Conservation (phyloP, 768 basidiomycete species). For the Termitomyces sp. region DNA sequence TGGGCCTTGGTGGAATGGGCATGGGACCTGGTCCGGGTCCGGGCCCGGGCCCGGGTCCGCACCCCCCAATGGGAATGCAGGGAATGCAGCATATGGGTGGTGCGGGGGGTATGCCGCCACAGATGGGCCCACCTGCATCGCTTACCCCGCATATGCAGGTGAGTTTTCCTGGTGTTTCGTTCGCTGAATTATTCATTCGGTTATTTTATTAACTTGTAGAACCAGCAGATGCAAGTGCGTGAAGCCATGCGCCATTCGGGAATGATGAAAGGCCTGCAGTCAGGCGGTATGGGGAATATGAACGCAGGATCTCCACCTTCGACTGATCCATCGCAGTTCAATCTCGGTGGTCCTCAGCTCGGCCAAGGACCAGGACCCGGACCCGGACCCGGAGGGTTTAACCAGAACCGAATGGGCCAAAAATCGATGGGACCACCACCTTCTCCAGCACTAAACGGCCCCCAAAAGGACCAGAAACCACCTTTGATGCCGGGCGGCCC, state of each 20-base stretch:
- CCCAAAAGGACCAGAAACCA: constrained; percentile 24
- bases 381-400: constrained; percentile 9
- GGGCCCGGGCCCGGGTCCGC: constrained; percentile 6
- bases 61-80: constrained; percentile 17
- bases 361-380: constrained; percentile 19
- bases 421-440: constrained; percentile 50
- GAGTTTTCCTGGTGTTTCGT: not conserved
- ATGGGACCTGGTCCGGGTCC: constrained; percentile 8
- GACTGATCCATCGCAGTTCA: constrained; percentile 39
- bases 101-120: constrained; percentile 28
- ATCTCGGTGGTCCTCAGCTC: constrained; percentile 24
- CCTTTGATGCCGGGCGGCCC: not conserved
- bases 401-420: constrained; percentile 26
- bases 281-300: constrained; percentile 23
- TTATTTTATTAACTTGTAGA: constrained; percentile 2
- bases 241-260: constrained; percentile 26
- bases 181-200: not conserved
- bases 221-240: constrained; percentile 18
- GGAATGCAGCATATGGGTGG: constrained; percentile 18
- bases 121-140: constrained; percentile 35
- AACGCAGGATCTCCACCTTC: constrained; percentile 43
- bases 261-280: constrained; percentile 29
- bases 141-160: constrained; percentile 38
- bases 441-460: constrained; percentile 39
- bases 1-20: constrained; percentile 20